Conservation (phyloP, 148 eudicot genomes). For the Cornus florida region DNA sequence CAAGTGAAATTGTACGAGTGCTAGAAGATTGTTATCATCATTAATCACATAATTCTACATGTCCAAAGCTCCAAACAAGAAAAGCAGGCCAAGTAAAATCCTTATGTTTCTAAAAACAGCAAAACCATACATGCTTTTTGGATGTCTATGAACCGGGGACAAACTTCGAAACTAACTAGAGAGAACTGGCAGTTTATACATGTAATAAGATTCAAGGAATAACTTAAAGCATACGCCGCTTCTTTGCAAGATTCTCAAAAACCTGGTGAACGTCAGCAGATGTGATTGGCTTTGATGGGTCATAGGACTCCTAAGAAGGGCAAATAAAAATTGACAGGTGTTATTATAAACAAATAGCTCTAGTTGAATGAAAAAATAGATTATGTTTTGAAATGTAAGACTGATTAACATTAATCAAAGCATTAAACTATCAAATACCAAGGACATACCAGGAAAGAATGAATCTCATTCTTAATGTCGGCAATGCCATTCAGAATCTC, state of each 20-base stretch:
- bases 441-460: conserved; percentile 64
- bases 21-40: background rate
- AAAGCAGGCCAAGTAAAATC: background rate
- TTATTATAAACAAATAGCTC: background rate
- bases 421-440: background rate
- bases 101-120: background rate
- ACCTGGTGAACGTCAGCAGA: conserved; percentile 77
- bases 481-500: conserved; percentile 83
- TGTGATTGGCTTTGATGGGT: conserved; percentile 67
- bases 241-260: conserved; percentile 86
- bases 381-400: background rate
- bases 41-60: background rate
- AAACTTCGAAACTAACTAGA: background rate
- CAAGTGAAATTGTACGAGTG: conserved; percentile 3
- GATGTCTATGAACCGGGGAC: conserved; percentile 12
- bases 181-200: background rate
- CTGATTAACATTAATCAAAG: background rate
- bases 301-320: conserved; percentile 63
- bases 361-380: no score
- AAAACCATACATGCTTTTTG: background rate
- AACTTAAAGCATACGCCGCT: conserved; percentile 52
- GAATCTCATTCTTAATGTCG: conserved; percentile 87
- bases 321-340: conserved; percentile 1
- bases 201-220: background rate
- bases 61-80: background rate